Evolutionary conservation across 495 filamentous ascomycete genomes (phyloP), one percentile per base, ranked within the genome.

Genomic region (Bathelium albidoporum): DNA sequence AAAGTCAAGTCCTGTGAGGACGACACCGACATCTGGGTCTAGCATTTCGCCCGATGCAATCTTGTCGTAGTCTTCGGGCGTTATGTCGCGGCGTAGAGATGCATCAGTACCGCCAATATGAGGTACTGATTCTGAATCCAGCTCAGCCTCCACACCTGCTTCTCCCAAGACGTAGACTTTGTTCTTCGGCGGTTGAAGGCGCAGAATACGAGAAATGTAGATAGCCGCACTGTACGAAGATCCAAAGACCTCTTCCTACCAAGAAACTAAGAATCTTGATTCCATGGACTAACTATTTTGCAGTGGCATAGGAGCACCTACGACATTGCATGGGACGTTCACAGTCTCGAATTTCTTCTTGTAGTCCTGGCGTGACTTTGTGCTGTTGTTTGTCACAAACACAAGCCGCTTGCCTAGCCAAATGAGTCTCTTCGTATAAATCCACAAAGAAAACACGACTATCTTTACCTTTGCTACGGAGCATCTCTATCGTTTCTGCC

Each of bases 301-400:
- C 12, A 24, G 24, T 62, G 12, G 45, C 20, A 26, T 2, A 59
- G 26, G 60, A 49, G 32, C 10, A 76, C 80, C 45, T 69, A 87
- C 84, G 32, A 82, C 82, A 59, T 81, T 79, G 66, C 85, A 85
- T 0, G 89, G 87, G 64, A 98, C 96, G 0, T 89, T 89, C 69
- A 96, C 78, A 26, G 72, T 75, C n/a, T 87, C 84, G 55, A 98
- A 83, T 68, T 97, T 97, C 76, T 92, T 91, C 73, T 86, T 85
- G 75, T 97, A 97, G 69, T 95, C 90, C 28, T 83, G 80, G 20
- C 94, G 89, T 20, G 93, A 96, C 73, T 97, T 97, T 31, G 94
- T 97, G 73, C 89, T 95, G 81, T 99, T 99, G 75, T 99, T 99
- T 2, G 94, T 97, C 53, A 99, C 94, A 72, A 99, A 99, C 64